These are phyloP conservation scores for Arabis hirsuta DNA, from an alignment of 345 rosid genomes.

Conservation along the genomic window DNA sequence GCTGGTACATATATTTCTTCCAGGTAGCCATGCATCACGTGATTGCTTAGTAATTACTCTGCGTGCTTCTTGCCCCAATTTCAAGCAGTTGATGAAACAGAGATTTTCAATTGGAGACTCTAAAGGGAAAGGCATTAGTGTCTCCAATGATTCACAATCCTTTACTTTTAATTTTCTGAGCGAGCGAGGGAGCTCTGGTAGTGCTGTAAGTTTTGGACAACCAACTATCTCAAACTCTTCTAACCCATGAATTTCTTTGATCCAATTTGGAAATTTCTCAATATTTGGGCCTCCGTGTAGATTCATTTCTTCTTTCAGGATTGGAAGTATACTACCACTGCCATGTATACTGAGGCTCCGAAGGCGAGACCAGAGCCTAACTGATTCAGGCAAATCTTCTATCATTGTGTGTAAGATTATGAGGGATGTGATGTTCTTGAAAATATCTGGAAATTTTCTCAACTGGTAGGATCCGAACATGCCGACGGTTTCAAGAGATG, in stretches of 20 bases:
- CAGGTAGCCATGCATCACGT: too few relatives aligned
- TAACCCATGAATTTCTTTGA: slow-evolving; percentile 11
- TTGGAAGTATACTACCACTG: not conserved
- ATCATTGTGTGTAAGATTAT: too few relatives aligned
- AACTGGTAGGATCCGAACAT: slow-evolving; percentile 20
- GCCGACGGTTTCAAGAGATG: not conserved
- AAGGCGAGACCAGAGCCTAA: too few relatives aligned
- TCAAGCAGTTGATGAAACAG: too few relatives aligned
- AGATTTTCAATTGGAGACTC: too few relatives aligned
- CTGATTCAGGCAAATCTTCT: too few relatives aligned
- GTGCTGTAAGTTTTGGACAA: slow-evolving; percentile 19
- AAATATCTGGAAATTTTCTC: slow-evolving; percentile 28
- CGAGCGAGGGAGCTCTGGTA: slow-evolving; percentile 23
- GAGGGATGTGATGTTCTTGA: not conserved
- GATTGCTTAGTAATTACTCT: too few relatives aligned
- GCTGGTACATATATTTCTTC: too few relatives aligned
- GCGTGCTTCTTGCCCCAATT: too few relatives aligned
- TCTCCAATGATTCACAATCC: slow-evolving; percentile 14
- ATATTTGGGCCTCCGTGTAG: not conserved
- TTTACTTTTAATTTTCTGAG: not conserved
- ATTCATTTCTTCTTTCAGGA: too few relatives aligned
- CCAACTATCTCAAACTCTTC: rapidly evolving
- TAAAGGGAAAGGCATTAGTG: not conserved
- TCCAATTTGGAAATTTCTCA: not conserved
- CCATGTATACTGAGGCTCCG: too few relatives aligned